A percentile compares a stretch with the other conserved stretches of the same genome.
Conservation (phyloP, 1,284 basidiomycete genomes). For the Cerioporus squamosus region DNA sequence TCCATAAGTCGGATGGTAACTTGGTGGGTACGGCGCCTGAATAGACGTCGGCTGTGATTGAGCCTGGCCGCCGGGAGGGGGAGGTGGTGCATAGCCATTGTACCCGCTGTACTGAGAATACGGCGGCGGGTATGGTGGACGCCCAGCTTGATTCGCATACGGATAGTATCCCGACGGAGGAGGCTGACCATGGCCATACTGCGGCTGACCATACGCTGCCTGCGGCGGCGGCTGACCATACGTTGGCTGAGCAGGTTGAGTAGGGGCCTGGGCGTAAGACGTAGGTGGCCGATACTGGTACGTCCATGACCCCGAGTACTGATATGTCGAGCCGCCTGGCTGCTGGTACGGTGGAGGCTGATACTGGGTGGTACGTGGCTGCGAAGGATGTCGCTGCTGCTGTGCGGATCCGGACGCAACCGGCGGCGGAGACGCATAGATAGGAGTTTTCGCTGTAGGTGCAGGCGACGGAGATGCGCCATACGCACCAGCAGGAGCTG, state of each 20-base stretch:
- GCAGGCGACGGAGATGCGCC: neutral
- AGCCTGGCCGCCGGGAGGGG: neutral
- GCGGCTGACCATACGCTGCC: neutral
- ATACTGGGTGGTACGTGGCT: neutral
- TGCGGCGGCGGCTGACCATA: neutral
- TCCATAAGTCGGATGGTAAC: too few relatives aligned
- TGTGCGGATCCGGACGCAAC: neutral
- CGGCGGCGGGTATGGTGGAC: slow-evolving; percentile 6
- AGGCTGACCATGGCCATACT: neutral
- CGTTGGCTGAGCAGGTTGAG: neutral
- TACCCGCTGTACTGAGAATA: slow-evolving; percentile 20
- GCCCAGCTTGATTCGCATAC: neutral
- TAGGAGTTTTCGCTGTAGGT: neutral
- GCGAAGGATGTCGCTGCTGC: neutral
- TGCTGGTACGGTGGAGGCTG: slow-evolving; percentile 4
- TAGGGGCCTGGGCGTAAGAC: slow-evolving; percentile 3
- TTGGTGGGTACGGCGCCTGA: too few relatives aligned
- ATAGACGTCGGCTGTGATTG: neutral
- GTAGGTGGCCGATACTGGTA: neutral
- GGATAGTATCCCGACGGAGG: neutral
- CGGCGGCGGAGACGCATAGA: slow-evolving; percentile 22
- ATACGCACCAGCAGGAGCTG: slow-evolving; percentile 38
- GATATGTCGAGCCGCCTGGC: slow-evolving; percentile 28
- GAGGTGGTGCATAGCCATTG: slow-evolving; percentile 3
- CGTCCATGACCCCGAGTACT: slow-evolving; percentile 12